These are phyloP conservation scores for Truncatella angustata DNA, from an alignment of 2,329 filamentous ascomycete species.

Conservation along the genomic window DNA sequence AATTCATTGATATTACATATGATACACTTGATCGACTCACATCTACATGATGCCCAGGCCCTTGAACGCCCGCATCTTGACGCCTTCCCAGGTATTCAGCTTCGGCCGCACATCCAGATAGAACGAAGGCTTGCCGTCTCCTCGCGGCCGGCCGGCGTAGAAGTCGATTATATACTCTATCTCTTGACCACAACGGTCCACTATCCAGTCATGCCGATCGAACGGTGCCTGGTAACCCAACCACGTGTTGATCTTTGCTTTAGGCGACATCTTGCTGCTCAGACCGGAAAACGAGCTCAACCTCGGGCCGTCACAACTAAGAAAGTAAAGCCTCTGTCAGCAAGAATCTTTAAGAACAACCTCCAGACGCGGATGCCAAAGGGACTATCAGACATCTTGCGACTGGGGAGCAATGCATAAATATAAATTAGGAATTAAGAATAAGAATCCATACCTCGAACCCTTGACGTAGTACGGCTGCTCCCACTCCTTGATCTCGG, in stretches of 20 bases:
- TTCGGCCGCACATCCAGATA: conserved; percentile 69
- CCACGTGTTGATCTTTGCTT: conserved; percentile 76
- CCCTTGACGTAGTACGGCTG: conserved; percentile 59
- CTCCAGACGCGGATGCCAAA: too few relatives aligned
- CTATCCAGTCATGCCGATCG: conserved; percentile 95
- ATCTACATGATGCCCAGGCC: conserved; percentile 46
- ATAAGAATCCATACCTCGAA: conserved; percentile 52
- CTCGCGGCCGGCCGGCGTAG: conserved; percentile 67
- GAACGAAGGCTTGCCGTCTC: conserved; percentile 51
- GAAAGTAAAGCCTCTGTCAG: too few relatives aligned
- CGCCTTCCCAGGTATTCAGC: conserved; percentile 65
- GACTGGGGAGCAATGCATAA: too few relatives aligned
- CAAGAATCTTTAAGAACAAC: too few relatives aligned
- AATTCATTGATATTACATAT: conserved; percentile 3
- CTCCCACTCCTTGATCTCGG: conserved; percentile 90
- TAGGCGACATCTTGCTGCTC: conserved; percentile 69
- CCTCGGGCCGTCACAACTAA: conserved; percentile 71
- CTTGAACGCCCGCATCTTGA: conserved; percentile 61
- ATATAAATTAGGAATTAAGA: too few relatives aligned
- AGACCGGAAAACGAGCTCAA: conserved; percentile 82
- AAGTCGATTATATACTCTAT: conserved; percentile 99
- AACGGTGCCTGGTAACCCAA: conserved; percentile 91
- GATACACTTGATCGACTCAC: conserved; percentile 10
- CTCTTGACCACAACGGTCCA: conserved; percentile 82
- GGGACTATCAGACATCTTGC: too few relatives aligned